Conservation (phyloP, 139 green algal species). For the Auxenochlorella pyrenoidosa region DNA sequence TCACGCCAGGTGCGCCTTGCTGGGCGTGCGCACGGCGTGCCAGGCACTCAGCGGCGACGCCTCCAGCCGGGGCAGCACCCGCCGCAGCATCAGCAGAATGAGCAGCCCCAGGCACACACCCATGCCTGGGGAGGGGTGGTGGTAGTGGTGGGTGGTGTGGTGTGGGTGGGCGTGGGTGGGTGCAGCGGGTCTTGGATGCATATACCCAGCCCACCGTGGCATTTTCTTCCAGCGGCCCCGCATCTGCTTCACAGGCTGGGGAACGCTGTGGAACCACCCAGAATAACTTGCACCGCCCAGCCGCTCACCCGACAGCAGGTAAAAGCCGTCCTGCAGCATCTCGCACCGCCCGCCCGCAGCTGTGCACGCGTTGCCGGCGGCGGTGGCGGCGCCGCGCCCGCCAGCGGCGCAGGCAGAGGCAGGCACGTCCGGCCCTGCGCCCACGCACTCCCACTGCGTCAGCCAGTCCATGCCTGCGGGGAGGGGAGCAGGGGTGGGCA, state of each 20-base stretch:
- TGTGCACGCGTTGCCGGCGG: slow-evolving; percentile 38
- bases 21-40: slow-evolving; percentile 1
- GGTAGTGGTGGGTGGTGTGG: not conserved
- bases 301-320: slow-evolving; percentile 59
- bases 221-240: too few relatives aligned
- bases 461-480: slow-evolving; percentile 55
- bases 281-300: not conserved
- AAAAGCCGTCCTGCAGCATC: slow-evolving; percentile 75
- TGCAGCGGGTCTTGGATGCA: too few relatives aligned
- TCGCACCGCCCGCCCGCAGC: slow-evolving; percentile 58
- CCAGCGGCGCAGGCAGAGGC: not conserved
- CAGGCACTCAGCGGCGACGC: slow-evolving; percentile 54
- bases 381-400: not conserved
- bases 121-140: not conserved
- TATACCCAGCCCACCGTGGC: too few relatives aligned
- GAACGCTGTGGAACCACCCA: too few relatives aligned
- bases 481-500: too few relatives aligned
- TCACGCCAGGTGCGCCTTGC: slow-evolving; percentile 6
- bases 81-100: slow-evolving; percentile 53
- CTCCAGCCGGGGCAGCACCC: slow-evolving; percentile 54
- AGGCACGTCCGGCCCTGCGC: not conserved
- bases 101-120: slow-evolving; percentile 39
- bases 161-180: too few relatives aligned
- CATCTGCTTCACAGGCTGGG: too few relatives aligned
- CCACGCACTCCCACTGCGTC: slow-evolving; percentile 36